Evolutionary conservation across 2,329 filamentous ascomycete genomes (phyloP).

Genomic region (Sporothrix brasiliensis): DNA sequence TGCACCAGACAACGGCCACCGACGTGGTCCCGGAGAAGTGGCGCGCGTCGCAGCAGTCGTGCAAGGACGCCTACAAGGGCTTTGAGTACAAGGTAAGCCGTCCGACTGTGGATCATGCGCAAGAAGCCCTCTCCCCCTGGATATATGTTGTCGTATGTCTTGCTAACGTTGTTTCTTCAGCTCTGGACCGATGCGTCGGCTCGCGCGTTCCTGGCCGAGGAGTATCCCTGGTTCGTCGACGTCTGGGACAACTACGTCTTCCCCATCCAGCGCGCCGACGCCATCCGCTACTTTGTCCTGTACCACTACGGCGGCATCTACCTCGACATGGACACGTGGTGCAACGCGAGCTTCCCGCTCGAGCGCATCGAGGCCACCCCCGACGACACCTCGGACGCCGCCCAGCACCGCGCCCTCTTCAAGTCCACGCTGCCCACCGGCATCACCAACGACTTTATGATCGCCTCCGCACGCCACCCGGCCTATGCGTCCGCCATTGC

Average conservation of each 20-base stretch:
- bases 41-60: slow-evolving; percentile 38
- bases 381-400: slow-evolving; percentile 3
- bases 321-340: slow-evolving; percentile 68
- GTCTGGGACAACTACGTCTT: slow-evolving; percentile 75
- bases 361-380: slow-evolving; percentile 41
- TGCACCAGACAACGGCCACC: slow-evolving; percentile 42
- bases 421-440: slow-evolving; percentile 67
- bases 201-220: slow-evolving; percentile 68
- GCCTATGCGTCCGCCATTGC: slow-evolving; percentile 73
- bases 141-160: too few relatives aligned
- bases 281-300: slow-evolving; percentile 78
- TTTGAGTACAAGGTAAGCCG: slow-evolving; percentile 40
- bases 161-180: slow-evolving; percentile 44
- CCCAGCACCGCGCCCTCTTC: slow-evolving; percentile 26
- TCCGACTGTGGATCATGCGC: background rate
- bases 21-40: slow-evolving; percentile 39
- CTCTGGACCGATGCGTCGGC: slow-evolving; percentile 75
- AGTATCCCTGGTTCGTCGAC: slow-evolving; percentile 77
- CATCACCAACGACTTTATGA: slow-evolving; percentile 82
- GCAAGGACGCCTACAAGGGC: slow-evolving; percentile 38
- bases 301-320: slow-evolving; percentile 79
- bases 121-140: too few relatives aligned
- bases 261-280: slow-evolving; percentile 76
- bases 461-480: slow-evolving; percentile 69
- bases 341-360: slow-evolving; percentile 39